Base-by-base conservation (phyloP, 1,284 basidiomycete species). In the Macrocystidia cucumis region DNA sequence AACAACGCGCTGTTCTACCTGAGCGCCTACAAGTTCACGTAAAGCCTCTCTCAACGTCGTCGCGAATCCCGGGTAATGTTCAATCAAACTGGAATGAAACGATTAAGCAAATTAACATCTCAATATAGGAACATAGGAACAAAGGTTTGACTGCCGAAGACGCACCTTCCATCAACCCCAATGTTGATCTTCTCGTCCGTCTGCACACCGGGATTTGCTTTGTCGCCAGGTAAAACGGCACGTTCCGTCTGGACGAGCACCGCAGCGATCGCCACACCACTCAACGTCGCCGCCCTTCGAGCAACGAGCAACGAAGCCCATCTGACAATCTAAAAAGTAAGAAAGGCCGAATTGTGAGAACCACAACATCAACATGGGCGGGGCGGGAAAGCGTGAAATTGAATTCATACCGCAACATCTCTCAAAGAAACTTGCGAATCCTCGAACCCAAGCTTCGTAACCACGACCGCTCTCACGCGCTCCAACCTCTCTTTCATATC, bases 41-140 rank as follows among this genome's bases (percentile, higher is more conserved):
- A 98, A 58, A 0, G 90, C 83, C 30, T 78, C 74, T 20, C 87
- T 72, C 43, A 97, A 65, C 9, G 72, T 73, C 6, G 71, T 62
- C 51, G 91, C 77, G 58, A 90, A 98, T 55, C 76, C 71, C 4
- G 91, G 93, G 56, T 95, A 91, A 53, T 87, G 85, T 57, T 97
- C 87, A 44, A 91, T 83, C 49, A 98, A 69, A 59, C 89, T 91
- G 41, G 18, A 29, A 42, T 9, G 5, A 32, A 32, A 23, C 37
- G 17, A 20, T 33, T 18, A 21, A 20, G n/a, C n/a, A n/a, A n/a
- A n/a, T n/a, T n/a, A n/a, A n/a, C n/a, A 21, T 21, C 17, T 32
- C 19, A 27, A 28, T 16, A 9, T 4, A 13, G 19, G 16, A 11
- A 28, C 31, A 22, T n/a, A n/a, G n/a, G n/a, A n/a, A n/a, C n/a